phyloP scores from a whole-genome alignment of 305 asterid genomes.

The Fraxinus xanthoxyloides region DNA sequence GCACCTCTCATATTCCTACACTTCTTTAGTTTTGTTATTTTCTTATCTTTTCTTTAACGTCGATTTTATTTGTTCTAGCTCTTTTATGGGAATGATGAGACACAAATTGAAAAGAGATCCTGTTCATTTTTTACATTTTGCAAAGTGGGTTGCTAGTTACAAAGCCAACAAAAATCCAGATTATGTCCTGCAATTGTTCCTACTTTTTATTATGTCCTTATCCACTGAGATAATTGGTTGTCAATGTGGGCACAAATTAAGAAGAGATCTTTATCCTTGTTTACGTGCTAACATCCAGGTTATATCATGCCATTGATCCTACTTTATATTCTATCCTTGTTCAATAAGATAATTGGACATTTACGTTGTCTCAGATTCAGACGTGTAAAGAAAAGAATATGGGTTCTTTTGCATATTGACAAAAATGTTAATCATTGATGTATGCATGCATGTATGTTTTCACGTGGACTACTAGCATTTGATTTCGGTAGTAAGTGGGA shows the following conservation, averaged over 20 bases:
- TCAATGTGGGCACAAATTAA: neutral
- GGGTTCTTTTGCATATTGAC: neutral
- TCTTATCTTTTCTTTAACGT: neutral
- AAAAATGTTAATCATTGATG: neutral
- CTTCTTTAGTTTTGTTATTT: constrained; percentile 3
- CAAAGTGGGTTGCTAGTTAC: constrained; percentile 2
- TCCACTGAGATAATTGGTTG: neutral
- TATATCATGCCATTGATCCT: neutral
- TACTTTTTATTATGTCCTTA: neutral
- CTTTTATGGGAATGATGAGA: neutral
- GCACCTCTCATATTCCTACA: neutral
- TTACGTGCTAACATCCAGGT: neutral
- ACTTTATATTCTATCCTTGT: neutral
- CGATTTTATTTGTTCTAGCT: neutral
- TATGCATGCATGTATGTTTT: neutral
- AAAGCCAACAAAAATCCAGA: neutral
- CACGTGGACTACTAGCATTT: neutral
- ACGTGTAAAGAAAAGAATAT: neutral
- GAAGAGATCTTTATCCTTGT: neutral
- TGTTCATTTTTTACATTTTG: neutral
- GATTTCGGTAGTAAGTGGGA: neutral
- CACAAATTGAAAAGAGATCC: neutral
- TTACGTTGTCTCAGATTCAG: neutral
- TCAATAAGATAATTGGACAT: neutral
- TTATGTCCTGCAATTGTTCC: neutral